Evolutionary conservation across 2,329 filamentous ascomycete genomes (phyloP), one percentile per base, ranked within the genome.

Genomic region (Bipolaris oryzae): DNA sequence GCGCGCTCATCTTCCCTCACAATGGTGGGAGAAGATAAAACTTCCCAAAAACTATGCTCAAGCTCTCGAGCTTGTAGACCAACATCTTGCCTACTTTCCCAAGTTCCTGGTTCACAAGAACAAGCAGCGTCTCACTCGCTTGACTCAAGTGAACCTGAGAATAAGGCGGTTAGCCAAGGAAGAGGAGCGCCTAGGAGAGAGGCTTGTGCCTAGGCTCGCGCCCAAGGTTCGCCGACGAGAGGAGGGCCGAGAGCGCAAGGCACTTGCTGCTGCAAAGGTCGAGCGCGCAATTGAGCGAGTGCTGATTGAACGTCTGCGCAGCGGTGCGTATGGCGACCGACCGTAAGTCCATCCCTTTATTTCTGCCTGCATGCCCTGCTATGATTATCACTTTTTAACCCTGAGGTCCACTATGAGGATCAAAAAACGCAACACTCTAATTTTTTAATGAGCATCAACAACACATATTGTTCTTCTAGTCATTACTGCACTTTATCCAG

Each of bases 261-360:
- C 81, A 2, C 73, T 80, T 58, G 77, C 79, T n/a, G 80, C 81
- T 5, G 95, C 95, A 20, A 97, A 97, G 85, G 87, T 99, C 59
- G 95, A 99, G 83, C 84, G 92, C 64, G 92, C 92, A 7, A 98
- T 99, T 76, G 95, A 99, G 83, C 84, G 95, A 53, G 94, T 98
- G 79, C 83, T 99, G 65, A 89, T 99, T 67, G 92, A 98, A 78
- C 84, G 95, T 67, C 80, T 99, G 76, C 85, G 93, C 64, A 93
- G 92, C 72, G 95, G 95, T 43, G 93, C 93, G 3, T 98, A 99
- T 77, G 95, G 95, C 52, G 93, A 98, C 69, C 87, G 91, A 74
- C 95, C 95, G 39, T 82, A 53, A 25, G 54, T 53, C 5, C 23
- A 34, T 2, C 9, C 49, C 16, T 25, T 7, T 21, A n/a, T 20